phyloP scores from a whole-genome alignment of 805 yeast species.

The Monosporozyma servazzii region DNA sequence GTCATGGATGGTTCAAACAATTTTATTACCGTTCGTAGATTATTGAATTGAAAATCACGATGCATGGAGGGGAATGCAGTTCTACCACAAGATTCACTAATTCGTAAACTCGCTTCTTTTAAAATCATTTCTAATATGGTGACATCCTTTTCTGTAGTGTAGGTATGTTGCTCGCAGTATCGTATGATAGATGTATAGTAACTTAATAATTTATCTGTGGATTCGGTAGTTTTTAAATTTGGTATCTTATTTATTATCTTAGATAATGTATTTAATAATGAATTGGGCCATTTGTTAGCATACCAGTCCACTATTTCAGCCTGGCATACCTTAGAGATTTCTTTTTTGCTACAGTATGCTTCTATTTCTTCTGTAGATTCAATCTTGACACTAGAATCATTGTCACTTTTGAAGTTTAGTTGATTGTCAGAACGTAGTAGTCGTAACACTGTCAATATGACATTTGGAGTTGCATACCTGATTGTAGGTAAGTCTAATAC shows the following conservation, averaged over 20 bases:
- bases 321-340: conserved; percentile 23
- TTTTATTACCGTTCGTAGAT: conserved; percentile 23
- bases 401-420: conserved; percentile 38
- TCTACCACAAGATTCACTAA: conserved; percentile 78
- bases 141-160: neutral
- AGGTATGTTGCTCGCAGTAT: neutral
- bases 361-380: conserved; percentile 4
- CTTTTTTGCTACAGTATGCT: conserved; percentile 29
- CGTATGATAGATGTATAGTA: conserved; percentile 37
- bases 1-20: conserved; percentile 81
- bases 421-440: conserved; percentile 42
- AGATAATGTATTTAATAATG: conserved; percentile 18
- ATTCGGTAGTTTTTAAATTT: conserved; percentile 36
- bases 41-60: conserved; percentile 46
- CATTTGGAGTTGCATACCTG: conserved; percentile 38
- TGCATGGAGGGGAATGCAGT: conserved; percentile 68
- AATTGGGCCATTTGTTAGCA: conserved; percentile 26
- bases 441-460: conserved; percentile 37
- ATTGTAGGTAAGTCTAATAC: conserved; percentile 50
- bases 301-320: conserved; percentile 39
- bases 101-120: conserved; percentile 49
- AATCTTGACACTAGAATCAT: neutral
- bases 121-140: conserved; percentile 29
- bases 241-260: conserved; percentile 26
- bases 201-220: conserved; percentile 37